Percentiles rank a stretch among this genome's conserved stretches.
Conservation (phyloP, 176 grass and related monocot genomes). For the Poa annua region DNA sequence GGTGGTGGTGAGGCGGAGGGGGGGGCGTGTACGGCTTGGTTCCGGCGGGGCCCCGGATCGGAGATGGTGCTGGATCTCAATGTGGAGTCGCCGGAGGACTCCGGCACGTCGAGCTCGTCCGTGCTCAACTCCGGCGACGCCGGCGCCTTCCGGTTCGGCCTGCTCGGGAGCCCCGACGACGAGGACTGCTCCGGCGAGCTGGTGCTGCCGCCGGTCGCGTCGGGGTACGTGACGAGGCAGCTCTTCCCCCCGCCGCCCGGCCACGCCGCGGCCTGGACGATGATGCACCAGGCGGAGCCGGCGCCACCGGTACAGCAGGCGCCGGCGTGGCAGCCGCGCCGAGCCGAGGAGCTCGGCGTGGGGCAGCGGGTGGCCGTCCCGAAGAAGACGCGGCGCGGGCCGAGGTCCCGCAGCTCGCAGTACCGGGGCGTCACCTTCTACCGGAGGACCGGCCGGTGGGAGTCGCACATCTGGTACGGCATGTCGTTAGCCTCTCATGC, state of each 20-base stretch:
- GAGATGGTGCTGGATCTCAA: constrained; percentile 97
- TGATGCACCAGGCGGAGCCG: neutral
- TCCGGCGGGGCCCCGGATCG: constrained; percentile 24
- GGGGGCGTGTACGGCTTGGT: neutral
- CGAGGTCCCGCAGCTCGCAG: constrained; percentile 94
- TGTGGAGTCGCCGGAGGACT: constrained; percentile 66
- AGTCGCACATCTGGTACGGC: constrained; percentile 91
- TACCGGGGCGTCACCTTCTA: constrained; percentile 99
- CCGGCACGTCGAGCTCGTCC: constrained; percentile 67
- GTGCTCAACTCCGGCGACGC: constrained; percentile 51
- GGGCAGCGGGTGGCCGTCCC: constrained; percentile 5
- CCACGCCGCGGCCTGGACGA: neutral
- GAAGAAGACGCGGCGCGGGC: constrained; percentile 92
- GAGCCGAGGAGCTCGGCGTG: constrained; percentile 36
- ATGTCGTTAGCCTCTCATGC: constrained; percentile 14
- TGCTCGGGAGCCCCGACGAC: constrained; percentile 53
- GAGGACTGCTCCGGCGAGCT: constrained; percentile 41
- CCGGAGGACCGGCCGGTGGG: constrained; percentile 91
- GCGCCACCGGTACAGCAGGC: neutral
- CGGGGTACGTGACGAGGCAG: constrained; percentile 63
- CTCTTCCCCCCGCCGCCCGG: constrained; percentile 51
- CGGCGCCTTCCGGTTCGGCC: constrained; percentile 43
- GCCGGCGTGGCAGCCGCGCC: constrained; percentile 22
- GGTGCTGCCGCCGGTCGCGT: neutral
- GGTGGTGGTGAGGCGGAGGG: neutral